Base-by-base conservation (phyloP, 352 stramenopile species). In the Phytopythium chamaehyphon region DNA sequence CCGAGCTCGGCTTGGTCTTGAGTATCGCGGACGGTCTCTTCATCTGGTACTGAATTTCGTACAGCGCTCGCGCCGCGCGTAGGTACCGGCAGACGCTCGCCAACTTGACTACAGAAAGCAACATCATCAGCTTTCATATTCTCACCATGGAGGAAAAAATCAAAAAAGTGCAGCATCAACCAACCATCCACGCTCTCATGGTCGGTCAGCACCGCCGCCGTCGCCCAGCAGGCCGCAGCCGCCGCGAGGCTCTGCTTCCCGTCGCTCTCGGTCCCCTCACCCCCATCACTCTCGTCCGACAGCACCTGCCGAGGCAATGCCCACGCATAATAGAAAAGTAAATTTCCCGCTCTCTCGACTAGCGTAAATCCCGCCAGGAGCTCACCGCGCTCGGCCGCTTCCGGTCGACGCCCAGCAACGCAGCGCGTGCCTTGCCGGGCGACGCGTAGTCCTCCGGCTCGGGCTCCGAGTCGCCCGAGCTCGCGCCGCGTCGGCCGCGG, bases 41-140 rank as follows among this genome's bases (percentile, higher is more conserved):
- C 62, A 83, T 72, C 54, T 88, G 75, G 44, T 73, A 86, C 44
- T 91, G 81, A 42, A 87, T 67, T 33, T 91, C 74, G 42, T 90
- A 93, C 22, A 93, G 48, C 18, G 73, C 67, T 11, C 83, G 65
- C 8, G 76, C 71, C 3, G 76, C 77, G 38, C 71, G 62, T 8
- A 93, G 55, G 57, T 88, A 93, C 7, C 67, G 67, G 9, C 69
- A 69, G 12, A 80, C 61, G 11, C 74, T 79, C 16, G 62, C 71
- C 23, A 87, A 54, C 46, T 90, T 86, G 1, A 66, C 83, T 93
- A 55, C 19, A n/a, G n/a, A n/a, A n/a, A n/a, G n/a, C n/a, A n/a
- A n/a, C n/a, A n/a, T n/a, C n/a, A 45, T 19, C 35, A 18, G 7
- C 22, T 12, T 5, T 9, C n/a, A n/a, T n/a, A n/a, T n/a, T n/a